A percentile compares a stretch with the other conserved stretches of the same genome.
These are phyloP conservation scores for Backusella mclennaniae DNA, from an alignment of 192 early-diverging fungal species.

Conservation along the genomic window DNA sequence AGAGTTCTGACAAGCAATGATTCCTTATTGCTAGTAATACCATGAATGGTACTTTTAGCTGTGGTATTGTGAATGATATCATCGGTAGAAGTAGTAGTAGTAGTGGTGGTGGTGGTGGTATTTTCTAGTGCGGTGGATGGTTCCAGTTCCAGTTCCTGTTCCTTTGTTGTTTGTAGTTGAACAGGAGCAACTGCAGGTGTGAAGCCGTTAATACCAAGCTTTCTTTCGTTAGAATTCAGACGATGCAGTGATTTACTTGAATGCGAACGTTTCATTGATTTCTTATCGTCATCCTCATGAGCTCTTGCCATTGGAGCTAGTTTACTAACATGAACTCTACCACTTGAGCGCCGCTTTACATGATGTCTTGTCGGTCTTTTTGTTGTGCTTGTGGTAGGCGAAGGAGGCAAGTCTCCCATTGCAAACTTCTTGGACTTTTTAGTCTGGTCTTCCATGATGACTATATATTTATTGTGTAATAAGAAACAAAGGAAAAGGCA, in stretches of 20 bases:
- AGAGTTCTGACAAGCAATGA: not conserved
- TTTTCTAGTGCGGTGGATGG: not conserved
- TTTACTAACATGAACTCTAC: constrained; percentile 34
- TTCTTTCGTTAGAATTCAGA: not conserved
- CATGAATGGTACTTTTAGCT: not conserved
- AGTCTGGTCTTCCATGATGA: not conserved
- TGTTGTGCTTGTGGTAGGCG: constrained; percentile 5
- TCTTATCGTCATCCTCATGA: constrained; percentile 6
- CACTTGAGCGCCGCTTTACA: constrained; percentile 33
- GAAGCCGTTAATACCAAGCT: not conserved
- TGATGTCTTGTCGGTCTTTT: constrained; percentile 29
- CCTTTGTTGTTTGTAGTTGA: constrained; percentile 2
- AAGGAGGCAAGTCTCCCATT: constrained; percentile 10
- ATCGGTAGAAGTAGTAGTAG: not conserved
- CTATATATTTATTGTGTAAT: not conserved
- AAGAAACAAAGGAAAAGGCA: not conserved
- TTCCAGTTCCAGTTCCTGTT: not conserved
- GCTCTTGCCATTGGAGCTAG: constrained; percentile 31
- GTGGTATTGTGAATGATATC: not conserved
- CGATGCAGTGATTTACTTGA: constrained; percentile 17
- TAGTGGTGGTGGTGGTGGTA: not conserved
- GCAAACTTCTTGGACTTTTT: constrained; percentile 20
- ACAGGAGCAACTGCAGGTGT: not conserved
- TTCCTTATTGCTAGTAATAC: not conserved
- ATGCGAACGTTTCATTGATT: constrained; percentile 25